These are phyloP conservation scores for Kurtzmaniella quercitrusa DNA, from an alignment of 1,139 yeast genomes.

Conservation along the genomic window DNA sequence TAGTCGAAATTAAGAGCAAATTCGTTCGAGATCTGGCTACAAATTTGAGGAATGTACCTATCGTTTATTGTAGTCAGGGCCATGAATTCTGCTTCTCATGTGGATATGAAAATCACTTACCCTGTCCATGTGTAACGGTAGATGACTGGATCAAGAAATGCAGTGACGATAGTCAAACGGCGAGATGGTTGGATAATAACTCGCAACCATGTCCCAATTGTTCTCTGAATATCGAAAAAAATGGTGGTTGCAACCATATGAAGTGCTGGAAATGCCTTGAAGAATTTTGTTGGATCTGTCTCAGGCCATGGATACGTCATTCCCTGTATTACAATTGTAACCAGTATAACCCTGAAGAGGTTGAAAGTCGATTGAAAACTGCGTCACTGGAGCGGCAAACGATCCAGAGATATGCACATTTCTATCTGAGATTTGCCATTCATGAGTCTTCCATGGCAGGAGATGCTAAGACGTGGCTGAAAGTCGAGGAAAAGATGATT, in stretches of 20 bases:
- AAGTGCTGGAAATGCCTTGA: constrained; percentile 70
- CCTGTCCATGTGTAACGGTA: constrained; percentile 73
- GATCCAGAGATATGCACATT: constrained; percentile 69
- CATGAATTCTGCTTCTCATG: constrained; percentile 83
- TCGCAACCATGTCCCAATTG: constrained; percentile 82
- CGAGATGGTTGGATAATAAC: constrained; percentile 84
- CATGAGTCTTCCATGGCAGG: constrained; percentile 78
- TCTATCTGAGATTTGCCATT: constrained; percentile 67
- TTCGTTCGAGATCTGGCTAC: constrained; percentile 28
- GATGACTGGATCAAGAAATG: constrained; percentile 76
- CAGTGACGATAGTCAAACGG: constrained; percentile 83
- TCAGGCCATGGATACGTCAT: constrained; percentile 74
- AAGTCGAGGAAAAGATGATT: constrained; percentile 62
- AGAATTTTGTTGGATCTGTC: constrained; percentile 94
- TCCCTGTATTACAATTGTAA: constrained; percentile 65
- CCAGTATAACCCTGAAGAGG: constrained; percentile 43
- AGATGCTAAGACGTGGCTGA: constrained; percentile 59
- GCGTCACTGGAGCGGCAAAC: constrained; percentile 35
- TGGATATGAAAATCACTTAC: constrained; percentile 72
- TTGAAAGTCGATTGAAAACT: constrained; percentile 26
- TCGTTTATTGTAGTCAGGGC: constrained; percentile 61
- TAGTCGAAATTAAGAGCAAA: constrained; percentile 49
- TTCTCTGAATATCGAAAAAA: constrained; percentile 62
- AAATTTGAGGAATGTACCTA: constrained; percentile 37
- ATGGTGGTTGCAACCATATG: constrained; percentile 98